phyloP scores from a whole-genome alignment of 2,329 filamentous ascomycete species.

The Cladophialophora bantiana region DNA sequence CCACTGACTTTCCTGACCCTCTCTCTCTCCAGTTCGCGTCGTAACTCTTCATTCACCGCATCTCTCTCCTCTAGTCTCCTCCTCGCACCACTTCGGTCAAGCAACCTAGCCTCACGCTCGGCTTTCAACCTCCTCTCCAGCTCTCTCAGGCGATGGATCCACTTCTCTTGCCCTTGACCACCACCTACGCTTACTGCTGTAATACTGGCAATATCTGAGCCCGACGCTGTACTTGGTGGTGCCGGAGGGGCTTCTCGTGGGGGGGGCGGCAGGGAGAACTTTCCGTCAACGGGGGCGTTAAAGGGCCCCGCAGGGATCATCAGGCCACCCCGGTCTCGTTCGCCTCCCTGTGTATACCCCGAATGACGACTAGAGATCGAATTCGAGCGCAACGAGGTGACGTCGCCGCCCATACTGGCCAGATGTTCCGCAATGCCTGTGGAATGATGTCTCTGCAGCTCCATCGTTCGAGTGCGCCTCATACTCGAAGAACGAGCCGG shows the following conservation, averaged over 20 bases:
- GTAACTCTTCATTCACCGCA: conserved; percentile 74
- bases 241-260: conserved; percentile 36
- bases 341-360: conserved; percentile 20
- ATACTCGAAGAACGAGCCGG: conserved; percentile 43
- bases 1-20: conserved; percentile 47
- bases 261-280: conserved; percentile 36
- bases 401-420: conserved; percentile 39
- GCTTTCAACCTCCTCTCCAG: conserved; percentile 87
- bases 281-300: conserved; percentile 38
- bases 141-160: conserved; percentile 85
- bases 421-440: conserved; percentile 57
- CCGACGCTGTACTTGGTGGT: conserved; percentile 35
- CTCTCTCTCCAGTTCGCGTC: conserved; percentile 68
- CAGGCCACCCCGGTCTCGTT: conserved; percentile 33
- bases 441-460: conserved; percentile 57
- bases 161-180: conserved; percentile 70
- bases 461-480: conserved; percentile 38
- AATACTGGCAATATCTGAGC: conserved; percentile 36
- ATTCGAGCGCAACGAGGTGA: conserved; percentile 39
- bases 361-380: conserved; percentile 38
- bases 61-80: conserved; percentile 80
- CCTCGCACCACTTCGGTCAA: conserved; percentile 83
- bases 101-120: conserved; percentile 82
- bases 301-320: conserved; percentile 38
- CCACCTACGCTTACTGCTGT: conserved; percentile 22